Conservation (phyloP, 345 rosid genomes). For the Heritiera fomes region DNA sequence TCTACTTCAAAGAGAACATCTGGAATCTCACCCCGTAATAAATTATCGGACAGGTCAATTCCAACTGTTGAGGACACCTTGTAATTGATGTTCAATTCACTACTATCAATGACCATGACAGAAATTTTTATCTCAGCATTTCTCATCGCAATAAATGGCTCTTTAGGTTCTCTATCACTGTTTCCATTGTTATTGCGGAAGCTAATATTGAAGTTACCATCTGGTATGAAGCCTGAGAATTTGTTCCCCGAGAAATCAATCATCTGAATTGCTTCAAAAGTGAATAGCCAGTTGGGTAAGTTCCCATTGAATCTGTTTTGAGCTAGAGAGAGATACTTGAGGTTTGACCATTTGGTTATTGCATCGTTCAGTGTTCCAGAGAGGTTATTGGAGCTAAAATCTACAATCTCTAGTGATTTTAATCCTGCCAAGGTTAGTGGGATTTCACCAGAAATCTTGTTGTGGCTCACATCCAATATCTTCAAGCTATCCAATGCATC, state of each 20-base stretch:
- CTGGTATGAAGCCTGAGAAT: conserved; percentile 77
- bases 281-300: conserved; percentile 77
- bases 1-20: conserved; percentile 62
- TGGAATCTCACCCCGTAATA: conserved; percentile 72
- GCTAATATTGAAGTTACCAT: conserved; percentile 70
- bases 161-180: conserved; percentile 18
- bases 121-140: conserved; percentile 48
- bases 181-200: conserved; percentile 47
- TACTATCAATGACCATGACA: conserved; percentile 45
- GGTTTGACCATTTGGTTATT: conserved; percentile 79
- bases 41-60: conserved; percentile 75
- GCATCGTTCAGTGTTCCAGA: conserved; percentile 83
- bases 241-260: conserved; percentile 80
- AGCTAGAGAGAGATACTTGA: conserved; percentile 76
- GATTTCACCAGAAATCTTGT: conserved; percentile 80
- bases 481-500: conserved; percentile 81
- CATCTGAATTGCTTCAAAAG: conserved; percentile 65
- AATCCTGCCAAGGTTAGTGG: conserved; percentile 87
- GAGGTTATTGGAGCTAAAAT: conserved; percentile 79
- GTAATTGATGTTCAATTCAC: conserved; percentile 63
- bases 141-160: conserved; percentile 30
- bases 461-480: conserved; percentile 81
- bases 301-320: conserved; percentile 73
- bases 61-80: conserved; percentile 53
- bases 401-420: conserved; percentile 85